phyloP scores from a whole-genome alignment of 306 rosid species.

The Carpinus viminea region DNA sequence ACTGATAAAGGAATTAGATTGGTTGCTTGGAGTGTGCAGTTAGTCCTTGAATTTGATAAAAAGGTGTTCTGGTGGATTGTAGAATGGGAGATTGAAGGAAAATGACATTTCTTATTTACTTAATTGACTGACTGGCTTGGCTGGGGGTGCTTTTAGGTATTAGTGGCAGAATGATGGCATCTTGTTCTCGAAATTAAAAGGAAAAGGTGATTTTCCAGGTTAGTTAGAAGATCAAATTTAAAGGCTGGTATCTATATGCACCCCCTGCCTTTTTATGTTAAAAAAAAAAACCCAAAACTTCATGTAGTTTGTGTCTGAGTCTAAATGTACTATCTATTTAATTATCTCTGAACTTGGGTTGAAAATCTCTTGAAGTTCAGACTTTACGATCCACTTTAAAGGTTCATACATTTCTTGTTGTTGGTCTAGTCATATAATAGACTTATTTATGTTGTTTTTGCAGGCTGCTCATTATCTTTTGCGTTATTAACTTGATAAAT shows the following conservation, averaged over 20 bases:
- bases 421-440: slow-evolving; percentile 1
- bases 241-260: not conserved
- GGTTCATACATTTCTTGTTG: not conserved
- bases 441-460: slow-evolving; percentile 24
- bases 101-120: not conserved
- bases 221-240: slow-evolving; percentile 3
- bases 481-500: slow-evolving; percentile 76
- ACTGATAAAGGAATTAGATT: not conserved
- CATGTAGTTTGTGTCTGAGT: not conserved
- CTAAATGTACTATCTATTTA: not conserved
- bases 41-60: not conserved
- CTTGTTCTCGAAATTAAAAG: not conserved
- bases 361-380: not conserved
- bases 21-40: not conserved
- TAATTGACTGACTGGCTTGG: not conserved
- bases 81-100: not conserved
- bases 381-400: not conserved
- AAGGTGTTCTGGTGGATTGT: not conserved
- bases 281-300: not conserved
- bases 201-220: not conserved
- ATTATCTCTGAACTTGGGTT: slow-evolving; percentile 1
- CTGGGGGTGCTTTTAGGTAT: not conserved
- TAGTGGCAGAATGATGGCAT: not conserved
- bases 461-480: slow-evolving; percentile 78
- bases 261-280: not conserved